Conservation (phyloP, 2,329 filamentous ascomycete genomes). For the Seiridium cupressi region DNA sequence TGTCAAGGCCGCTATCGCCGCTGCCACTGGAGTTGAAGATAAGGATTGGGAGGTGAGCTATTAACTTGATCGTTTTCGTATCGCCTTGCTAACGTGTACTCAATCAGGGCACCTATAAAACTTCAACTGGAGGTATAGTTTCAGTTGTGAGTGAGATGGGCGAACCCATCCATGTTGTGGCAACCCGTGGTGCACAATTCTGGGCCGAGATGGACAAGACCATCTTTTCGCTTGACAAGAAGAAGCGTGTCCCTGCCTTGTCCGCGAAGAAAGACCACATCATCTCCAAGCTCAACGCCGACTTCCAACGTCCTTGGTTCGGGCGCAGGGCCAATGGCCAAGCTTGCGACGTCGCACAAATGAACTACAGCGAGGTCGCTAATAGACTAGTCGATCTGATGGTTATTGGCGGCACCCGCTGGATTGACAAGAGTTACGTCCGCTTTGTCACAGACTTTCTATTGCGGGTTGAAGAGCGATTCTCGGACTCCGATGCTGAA, state of each 20-base stretch:
- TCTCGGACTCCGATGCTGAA: not conserved
- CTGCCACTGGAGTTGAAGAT: conserved; percentile 38
- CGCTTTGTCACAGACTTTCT: conserved; percentile 21
- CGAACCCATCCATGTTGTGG: conserved; percentile 36
- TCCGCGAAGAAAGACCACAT: conserved; percentile 41
- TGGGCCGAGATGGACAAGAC: conserved; percentile 35
- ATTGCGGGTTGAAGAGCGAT: conserved; percentile 18
- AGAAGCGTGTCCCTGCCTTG: conserved; percentile 37
- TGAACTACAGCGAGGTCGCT: conserved; percentile 45
- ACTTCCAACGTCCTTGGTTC: conserved; percentile 49
- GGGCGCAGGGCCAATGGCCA: conserved; percentile 38
- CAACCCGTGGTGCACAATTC: conserved; percentile 32
- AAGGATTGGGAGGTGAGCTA: conserved; percentile 39
- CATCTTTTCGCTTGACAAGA: conserved; percentile 24
- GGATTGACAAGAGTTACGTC: conserved; percentile 35
- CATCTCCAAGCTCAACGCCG: conserved; percentile 43
- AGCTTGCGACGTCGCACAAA: conserved; percentile 42
- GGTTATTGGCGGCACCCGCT: conserved; percentile 32
- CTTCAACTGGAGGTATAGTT: conserved; percentile 23
- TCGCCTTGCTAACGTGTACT: not conserved
- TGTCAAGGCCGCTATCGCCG: conserved; percentile 42
- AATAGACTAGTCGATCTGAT: conserved; percentile 43
- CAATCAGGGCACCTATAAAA: conserved; percentile 30
- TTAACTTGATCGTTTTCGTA: not conserved
- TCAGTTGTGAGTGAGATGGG: conserved; percentile 33